Base-by-base conservation (phyloP, 176 grass and related monocot species). In the Cocos nucifera region DNA sequence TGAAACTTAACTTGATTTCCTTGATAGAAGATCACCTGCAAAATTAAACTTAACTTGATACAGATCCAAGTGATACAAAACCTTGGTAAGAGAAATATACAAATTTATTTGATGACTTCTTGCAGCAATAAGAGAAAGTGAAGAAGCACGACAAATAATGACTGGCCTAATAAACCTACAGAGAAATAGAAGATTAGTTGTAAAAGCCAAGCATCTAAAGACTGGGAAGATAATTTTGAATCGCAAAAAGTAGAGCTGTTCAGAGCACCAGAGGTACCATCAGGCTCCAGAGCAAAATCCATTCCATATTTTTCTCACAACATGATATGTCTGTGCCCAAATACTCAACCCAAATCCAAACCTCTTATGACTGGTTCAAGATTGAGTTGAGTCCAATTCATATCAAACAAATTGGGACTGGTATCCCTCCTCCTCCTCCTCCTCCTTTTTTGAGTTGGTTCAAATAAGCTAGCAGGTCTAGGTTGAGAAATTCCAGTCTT, bases 151-250 rank as follows among this genome's bases (percentile, higher is more conserved):
- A 58, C 49, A 54, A 1, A 68, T 64, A 30, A 44, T 59, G 65
- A 69, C 51, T 53, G 57, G 69, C 3, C 8, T 22, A 22, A 48
- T 57, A 58, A 17, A 18, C 17, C 39, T 23, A n/a, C 32, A 49
- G 55, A 25, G 62, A 23, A 50, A 6, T 35, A 77, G 19, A 17
- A 64, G 53, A 19, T 62, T 25, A 97, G 87, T 81, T 97, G 87
- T 65, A 97, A 82, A 79, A 82, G 76, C 15, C 92, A 30, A 97
- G 87, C 75, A 87, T 85, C 63, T 88, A 85, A 54, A 97, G 84
- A 64, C 83, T 80, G 63, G 92, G 92, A 25, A 75, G 49, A 66
- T 65, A 72, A 70, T 82, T 85, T 53, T 85, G 53, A 71, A 97
- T 85, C 17, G 85, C 92, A 56, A 91, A 75, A 50, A 97, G 72